Base-by-base conservation (phyloP, 2,329 filamentous ascomycete species). In the Helotiales sp. region DNA sequence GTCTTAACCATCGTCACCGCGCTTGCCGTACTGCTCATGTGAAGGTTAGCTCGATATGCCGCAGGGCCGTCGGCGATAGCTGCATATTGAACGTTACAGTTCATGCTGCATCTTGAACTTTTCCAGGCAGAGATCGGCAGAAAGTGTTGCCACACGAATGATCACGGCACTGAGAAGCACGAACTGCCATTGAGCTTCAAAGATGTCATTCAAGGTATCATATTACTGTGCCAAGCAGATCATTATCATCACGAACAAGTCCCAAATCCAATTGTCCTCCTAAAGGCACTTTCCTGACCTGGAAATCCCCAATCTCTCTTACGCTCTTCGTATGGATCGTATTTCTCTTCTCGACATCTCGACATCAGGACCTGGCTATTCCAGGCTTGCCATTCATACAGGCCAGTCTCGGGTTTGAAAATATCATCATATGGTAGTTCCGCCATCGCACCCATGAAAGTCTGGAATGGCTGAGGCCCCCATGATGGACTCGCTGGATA, bases 361-460 rank as follows among this genome's bases (percentile, higher is more conserved):
- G 60, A 64, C 65, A 69, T 66, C 10, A 69, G 19, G 29, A 69
- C 64, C 52, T 69, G 65, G 13, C 57, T 65, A 38, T 67, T 70
- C 66, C 67, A 70, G 7, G 62, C 59, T 34, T 69, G 68, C 69
- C 69, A 71, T 44, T 68, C 67, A 46, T 69, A 71, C 47, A 67
- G 46, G 2, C 66, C 63, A 4, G 60, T 59, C 34, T 70, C 67
- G 6, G 65, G 63, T 51, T 68, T 70, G 52, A 70, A 70, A 13
- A 70, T 67, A 54, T 71, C 69, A 27, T 71, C 69, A 38, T 70
- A 70, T 3, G 67, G 67, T 13, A 66, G 50, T 40, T 71, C 67
- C 8, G 63, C 60, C 61, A 68, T 67, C 10, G 69, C 63, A 6
- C 69, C 70, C 68, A 70, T 71, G 49, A 70, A 70, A 8, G 69